phyloP scores from a whole-genome alignment of 73 alveolate genomes.

The Vitrella brassicaformis region DNA sequence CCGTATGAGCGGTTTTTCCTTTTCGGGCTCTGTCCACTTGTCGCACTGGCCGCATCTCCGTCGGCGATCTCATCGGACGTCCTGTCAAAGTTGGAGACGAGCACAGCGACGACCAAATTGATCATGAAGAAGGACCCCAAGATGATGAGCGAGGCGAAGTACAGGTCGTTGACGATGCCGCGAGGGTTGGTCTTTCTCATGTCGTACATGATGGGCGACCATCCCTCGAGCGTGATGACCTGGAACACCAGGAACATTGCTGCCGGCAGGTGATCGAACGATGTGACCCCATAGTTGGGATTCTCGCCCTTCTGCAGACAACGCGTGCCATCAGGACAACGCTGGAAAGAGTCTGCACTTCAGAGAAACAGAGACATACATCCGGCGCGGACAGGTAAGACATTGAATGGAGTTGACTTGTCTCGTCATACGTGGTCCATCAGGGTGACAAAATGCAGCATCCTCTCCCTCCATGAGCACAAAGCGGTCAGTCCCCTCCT shows the following conservation, averaged over 20 bases:
- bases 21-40: neutral
- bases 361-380: too few relatives aligned
- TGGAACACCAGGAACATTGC: conserved; percentile 40
- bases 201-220: conserved; percentile 40
- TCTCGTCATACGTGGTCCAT: too few relatives aligned
- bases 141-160: conserved; percentile 21
- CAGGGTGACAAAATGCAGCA: too few relatives aligned
- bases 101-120: conserved; percentile 45
- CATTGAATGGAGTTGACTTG: too few relatives aligned
- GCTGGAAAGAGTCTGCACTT: too few relatives aligned
- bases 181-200: conserved; percentile 11
- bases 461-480: too few relatives aligned
- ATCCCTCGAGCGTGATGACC: conserved; percentile 41
- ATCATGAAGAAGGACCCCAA: conserved; percentile 45
- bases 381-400: too few relatives aligned
- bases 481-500: too few relatives aligned
- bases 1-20: neutral
- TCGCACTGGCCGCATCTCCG: neutral
- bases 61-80: conserved; percentile 4
- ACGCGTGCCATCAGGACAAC: conserved; percentile 16
- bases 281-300: conserved; percentile 40
- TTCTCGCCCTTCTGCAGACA: conserved; percentile 18
- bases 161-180: conserved; percentile 20
- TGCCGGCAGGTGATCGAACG: conserved; percentile 33
- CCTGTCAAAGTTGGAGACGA: conserved; percentile 19